Evolutionary conservation across 2,329 filamentous ascomycete genomes (phyloP), one percentile per base, ranked within the genome.

Genomic region (Fusarium chlamydosporum): DNA sequence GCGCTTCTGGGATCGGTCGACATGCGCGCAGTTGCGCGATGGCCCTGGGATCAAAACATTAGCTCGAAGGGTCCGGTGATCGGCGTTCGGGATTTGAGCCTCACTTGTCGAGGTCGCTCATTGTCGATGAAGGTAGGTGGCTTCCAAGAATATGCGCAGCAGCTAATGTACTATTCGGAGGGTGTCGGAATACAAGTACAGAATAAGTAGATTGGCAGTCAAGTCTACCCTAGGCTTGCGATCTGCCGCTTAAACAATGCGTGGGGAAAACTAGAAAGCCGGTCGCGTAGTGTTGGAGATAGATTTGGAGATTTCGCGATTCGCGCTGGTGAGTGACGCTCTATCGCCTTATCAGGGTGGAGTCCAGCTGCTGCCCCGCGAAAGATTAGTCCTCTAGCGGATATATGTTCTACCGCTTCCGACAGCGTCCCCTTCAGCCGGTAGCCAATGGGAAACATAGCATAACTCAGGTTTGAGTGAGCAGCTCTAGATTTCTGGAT

Each of bases 21-120:
- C 96, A 99, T 78, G 94, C 92, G 84, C 96, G 93, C 77, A 99
- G 86, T 81, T 97, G 94, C 79, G 93, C 92, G 77, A 99, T 99
- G 62, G 94, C 94, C 82, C 95, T 97, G 60, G 20, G 53, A 43
- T 55, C 20, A 23, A 16, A 41, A 38, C 10, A 52, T 74, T 61
- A 70, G 68, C 57, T 43, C 38, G 23, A 53, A 35, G 29, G 37
- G 23, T 56, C 42, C 46, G 47, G 60, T 35, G 56, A 58, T 45
- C 31, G 56, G 52, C n/a, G 35, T 31, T 55, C 27, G 53, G 34
- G 35, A 40, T 37, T 29, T 50, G 53, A 46, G 56, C 58, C 83
- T 72, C 85, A 97, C 94, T 89, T 92, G 83, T 98, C 96, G 76
- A 98, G 88, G 80, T 98, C 94, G 82, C 94, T 97, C 92, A 97